These are phyloP conservation scores for Rhodamnia rubescens DNA, from an alignment of 345 rosid genomes.

Conservation along the genomic window DNA sequence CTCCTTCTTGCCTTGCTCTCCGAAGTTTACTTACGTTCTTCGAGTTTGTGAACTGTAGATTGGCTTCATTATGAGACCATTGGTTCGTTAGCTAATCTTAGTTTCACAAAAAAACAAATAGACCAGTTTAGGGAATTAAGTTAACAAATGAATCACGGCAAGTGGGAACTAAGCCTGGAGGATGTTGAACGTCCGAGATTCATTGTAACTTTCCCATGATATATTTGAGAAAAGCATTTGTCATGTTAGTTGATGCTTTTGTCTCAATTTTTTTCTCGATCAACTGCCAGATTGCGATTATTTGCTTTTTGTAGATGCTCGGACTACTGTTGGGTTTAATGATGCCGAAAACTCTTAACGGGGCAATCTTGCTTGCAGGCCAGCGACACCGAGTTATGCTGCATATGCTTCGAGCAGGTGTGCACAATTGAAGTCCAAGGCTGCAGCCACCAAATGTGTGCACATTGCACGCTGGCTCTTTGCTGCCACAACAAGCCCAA, in stretches of 20 bases:
- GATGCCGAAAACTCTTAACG: not conserved
- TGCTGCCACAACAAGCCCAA: conserved; percentile 98
- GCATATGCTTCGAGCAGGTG: conserved; percentile 93
- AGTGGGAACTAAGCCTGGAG: not conserved
- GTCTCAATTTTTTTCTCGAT: not conserved
- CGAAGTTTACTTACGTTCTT: not conserved
- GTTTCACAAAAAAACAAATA: not conserved
- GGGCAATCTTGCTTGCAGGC: conserved; percentile 29
- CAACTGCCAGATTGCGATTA: not conserved
- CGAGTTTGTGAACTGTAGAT: not conserved
- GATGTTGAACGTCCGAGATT: not conserved
- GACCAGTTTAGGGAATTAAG: not conserved
- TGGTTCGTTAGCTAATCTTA: not conserved
- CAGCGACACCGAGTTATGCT: conserved; percentile 75
- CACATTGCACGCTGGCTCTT: conserved; percentile 88
- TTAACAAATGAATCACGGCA: not conserved
- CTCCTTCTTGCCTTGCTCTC: not conserved
- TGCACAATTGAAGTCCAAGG: conserved; percentile 88
- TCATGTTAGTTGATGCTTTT: not conserved
- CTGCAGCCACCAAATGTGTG: conserved; percentile 99
- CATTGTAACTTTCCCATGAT: not conserved
- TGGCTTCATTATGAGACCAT: not conserved
- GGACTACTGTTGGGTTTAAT: not conserved
- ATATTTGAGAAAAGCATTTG: not conserved
- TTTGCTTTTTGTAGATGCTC: not conserved